These are phyloP conservation scores for Xanthoparmelia taractica DNA, from an alignment of 495 filamentous ascomycete genomes.

Conservation along the genomic window DNA sequence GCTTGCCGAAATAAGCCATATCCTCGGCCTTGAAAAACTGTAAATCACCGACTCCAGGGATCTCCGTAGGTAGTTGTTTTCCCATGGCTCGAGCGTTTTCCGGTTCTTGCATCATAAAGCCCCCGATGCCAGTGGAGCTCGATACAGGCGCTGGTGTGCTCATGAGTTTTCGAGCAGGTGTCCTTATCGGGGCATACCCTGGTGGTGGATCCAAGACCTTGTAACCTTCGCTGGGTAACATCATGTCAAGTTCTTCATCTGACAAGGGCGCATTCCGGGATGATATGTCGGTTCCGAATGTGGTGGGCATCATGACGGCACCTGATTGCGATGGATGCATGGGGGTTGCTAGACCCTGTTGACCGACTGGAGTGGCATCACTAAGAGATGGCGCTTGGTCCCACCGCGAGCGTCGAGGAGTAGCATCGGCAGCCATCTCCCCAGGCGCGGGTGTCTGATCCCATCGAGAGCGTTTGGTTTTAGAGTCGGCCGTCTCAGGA, in stretches of 20 bases:
- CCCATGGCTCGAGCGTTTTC: constrained; percentile 71
- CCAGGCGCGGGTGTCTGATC: constrained; percentile 69
- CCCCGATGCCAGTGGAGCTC: constrained; percentile 57
- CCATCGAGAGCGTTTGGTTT: constrained; percentile 79
- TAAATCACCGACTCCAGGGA: constrained; percentile 92
- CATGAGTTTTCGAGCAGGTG: constrained; percentile 67
- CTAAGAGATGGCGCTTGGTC: constrained; percentile 66
- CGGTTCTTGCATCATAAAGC: constrained; percentile 97
- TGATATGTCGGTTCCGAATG: constrained; percentile 78
- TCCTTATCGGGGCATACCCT: constrained; percentile 80
- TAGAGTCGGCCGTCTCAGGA: constrained; percentile 44
- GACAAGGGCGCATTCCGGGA: constrained; percentile 69
- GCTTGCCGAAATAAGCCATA: constrained; percentile 98
- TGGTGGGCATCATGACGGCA: constrained; percentile 45
- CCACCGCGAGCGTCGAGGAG: constrained; percentile 74
- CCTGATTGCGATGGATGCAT: constrained; percentile 70
- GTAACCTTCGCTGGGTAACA: constrained; percentile 89
- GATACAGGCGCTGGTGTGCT: constrained; percentile 62
- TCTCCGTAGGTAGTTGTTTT: constrained; percentile 91
- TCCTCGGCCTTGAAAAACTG: constrained; percentile 99
- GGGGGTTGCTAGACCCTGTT: constrained; percentile 74
- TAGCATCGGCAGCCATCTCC: constrained; percentile 42
- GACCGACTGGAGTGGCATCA: constrained; percentile 74
- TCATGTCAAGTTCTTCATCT: constrained; percentile 88
- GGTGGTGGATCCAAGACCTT: constrained; percentile 88